Percentiles rank a stretch among this genome's conserved stretches.
Evolutionary conservation across 768 basidiomycete genomes (phyloP).

Genomic region (Megacollybia marginata): DNA sequence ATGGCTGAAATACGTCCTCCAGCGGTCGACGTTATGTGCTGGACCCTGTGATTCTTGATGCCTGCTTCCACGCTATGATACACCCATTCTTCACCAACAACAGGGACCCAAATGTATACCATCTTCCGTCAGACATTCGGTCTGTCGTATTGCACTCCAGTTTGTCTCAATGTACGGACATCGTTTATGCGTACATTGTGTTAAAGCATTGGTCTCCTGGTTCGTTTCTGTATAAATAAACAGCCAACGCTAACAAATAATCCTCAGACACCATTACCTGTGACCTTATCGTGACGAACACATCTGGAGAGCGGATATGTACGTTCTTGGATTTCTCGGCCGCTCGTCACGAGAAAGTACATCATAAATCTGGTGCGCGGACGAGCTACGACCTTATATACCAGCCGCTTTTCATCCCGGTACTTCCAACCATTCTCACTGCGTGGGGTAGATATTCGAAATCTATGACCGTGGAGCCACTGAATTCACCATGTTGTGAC

Average conservation of each 20-base stretch:
- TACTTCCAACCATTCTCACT: too few species aligned
- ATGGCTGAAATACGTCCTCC: background rate
- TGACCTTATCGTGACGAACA: background rate
- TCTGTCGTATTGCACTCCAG: conserved; percentile 11
- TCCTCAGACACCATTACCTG: background rate
- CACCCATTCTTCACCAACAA: conserved; percentile 23
- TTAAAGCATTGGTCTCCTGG: conserved; percentile 22
- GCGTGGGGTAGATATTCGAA: too few species aligned
- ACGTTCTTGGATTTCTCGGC: background rate
- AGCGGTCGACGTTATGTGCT: conserved; percentile 20
- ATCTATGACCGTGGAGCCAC: too few species aligned
- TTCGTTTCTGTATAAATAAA: too few species aligned
- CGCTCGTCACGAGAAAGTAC: background rate
- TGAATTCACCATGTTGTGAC: too few species aligned
- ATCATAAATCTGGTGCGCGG: too few species aligned
- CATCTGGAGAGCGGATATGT: background rate
- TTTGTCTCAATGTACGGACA: background rate
- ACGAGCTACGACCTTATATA: too few species aligned
- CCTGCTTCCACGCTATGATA: conserved; percentile 23
- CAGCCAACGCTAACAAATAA: background rate
- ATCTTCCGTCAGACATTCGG: conserved; percentile 20
- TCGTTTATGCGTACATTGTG: conserved; percentile 15
- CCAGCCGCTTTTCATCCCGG: too few species aligned
- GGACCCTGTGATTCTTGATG: conserved; percentile 30
- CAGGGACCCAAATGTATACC: conserved; percentile 20